A percentile compares a stretch with the other conserved stretches of the same genome.
Evolutionary conservation across 768 basidiomycete genomes (phyloP).

Genomic region (Mycena vitilis): DNA sequence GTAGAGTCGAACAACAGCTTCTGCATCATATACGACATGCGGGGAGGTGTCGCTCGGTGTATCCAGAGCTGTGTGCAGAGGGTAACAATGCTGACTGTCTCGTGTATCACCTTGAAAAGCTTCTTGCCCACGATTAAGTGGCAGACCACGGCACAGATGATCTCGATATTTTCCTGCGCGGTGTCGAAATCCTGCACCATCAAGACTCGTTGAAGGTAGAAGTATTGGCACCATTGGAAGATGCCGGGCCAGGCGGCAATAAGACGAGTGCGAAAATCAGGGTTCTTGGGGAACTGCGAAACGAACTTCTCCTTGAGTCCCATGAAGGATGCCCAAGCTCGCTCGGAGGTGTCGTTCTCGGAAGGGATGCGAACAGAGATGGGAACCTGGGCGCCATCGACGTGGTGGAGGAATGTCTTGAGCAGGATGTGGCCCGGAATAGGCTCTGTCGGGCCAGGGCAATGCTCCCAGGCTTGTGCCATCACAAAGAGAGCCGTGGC

Average conservation of each 20-base stretch:
- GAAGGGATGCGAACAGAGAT: background rate
- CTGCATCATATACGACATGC: constrained; percentile 15
- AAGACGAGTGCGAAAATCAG: constrained; percentile 20
- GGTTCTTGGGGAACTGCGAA: constrained; percentile 14
- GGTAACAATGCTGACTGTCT: constrained; percentile 16
- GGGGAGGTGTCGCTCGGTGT: constrained; percentile 12
- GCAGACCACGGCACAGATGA: constrained; percentile 9
- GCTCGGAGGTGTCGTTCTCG: constrained; percentile 23
- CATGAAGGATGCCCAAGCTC: constrained; percentile 24
- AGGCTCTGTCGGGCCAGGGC: background rate
- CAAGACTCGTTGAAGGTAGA: constrained; percentile 24
- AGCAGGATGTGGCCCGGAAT: constrained; percentile 10
- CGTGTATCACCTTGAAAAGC: constrained; percentile 3
- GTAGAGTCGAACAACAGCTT: constrained; percentile 8
- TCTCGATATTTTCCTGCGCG: background rate
- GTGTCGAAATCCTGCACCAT: constrained; percentile 6
- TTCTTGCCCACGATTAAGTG: background rate
- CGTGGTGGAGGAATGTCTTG: constrained; percentile 13
- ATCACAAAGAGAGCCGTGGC: constrained; percentile 3
- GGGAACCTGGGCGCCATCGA: constrained; percentile 12
- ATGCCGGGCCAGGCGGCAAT: constrained; percentile 28
- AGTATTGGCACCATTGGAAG: constrained; percentile 28
- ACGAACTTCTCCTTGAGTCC: constrained; percentile 17
- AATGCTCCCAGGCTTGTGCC: constrained; percentile 10
- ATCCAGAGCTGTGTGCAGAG: constrained; percentile 28